These are phyloP conservation scores for Didymella glomerata DNA, from an alignment of 2,329 filamentous ascomycete species.

Conservation along the genomic window DNA sequence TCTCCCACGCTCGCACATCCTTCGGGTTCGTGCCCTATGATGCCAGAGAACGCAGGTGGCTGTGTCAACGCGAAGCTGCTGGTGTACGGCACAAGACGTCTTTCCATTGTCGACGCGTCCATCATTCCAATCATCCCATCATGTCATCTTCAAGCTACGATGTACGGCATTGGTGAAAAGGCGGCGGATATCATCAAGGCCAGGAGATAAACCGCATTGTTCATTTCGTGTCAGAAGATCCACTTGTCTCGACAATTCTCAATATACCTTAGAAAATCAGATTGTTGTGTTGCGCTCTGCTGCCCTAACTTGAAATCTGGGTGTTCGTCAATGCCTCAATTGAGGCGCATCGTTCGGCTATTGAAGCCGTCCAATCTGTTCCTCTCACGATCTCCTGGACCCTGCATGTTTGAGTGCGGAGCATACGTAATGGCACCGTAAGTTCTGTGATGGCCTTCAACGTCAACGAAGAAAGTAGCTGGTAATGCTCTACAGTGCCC, in stretches of 20 bases:
- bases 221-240: not conserved
- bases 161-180: slow-evolving; percentile 48
- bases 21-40: slow-evolving; percentile 42
- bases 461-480: not conserved
- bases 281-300: not conserved
- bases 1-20: slow-evolving; percentile 43
- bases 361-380: not conserved
- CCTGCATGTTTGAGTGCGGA: not conserved
- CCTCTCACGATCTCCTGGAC: not conserved
- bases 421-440: not conserved
- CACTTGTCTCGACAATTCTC: not conserved
- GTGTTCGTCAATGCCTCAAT: not conserved
- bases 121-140: slow-evolving; percentile 44
- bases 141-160: slow-evolving; percentile 41
- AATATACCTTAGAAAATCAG: not conserved
- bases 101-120: slow-evolving; percentile 42
- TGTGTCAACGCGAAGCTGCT: slow-evolving; percentile 39
- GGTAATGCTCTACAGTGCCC: not conserved
- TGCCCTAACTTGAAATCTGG: not conserved
- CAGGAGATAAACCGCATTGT: not conserved
- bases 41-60: slow-evolving; percentile 32
- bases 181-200: slow-evolving; percentile 24
- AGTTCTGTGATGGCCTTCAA: not conserved
- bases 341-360: not conserved
- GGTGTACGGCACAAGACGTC: slow-evolving; percentile 41